phyloP scores from a whole-genome alignment of 352 stramenopile species.

The Thraustochytrium sp. region DNA sequence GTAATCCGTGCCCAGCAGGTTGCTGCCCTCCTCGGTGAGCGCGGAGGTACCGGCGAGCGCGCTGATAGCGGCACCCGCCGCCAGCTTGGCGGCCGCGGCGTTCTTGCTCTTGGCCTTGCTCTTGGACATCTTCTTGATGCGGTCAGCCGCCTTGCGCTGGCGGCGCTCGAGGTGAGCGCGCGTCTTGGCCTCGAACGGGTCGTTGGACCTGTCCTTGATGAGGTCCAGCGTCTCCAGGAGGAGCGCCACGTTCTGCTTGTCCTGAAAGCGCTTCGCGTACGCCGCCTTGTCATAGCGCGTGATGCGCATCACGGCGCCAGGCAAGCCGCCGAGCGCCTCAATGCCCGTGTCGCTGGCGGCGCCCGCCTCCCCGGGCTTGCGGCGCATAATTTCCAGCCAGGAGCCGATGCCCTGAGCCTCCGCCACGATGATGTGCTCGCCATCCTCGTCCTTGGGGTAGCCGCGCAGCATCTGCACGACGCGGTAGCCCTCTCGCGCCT shows the following conservation, averaged over 20 bases:
- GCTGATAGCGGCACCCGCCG: not conserved
- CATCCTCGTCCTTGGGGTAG: conserved; percentile 41
- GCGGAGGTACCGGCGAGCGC: not conserved
- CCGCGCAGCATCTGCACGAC: conserved; percentile 7
- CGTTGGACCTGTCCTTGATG: conserved; percentile 2
- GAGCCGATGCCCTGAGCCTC: conserved; percentile 29
- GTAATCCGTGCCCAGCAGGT: not conserved
- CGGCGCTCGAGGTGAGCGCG: not conserved
- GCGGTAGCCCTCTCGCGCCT: conserved; percentile 12
- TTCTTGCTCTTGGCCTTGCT: not conserved
- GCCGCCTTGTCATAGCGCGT: not conserved
- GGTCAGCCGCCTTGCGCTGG: not conserved
- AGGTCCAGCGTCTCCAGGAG: conserved; percentile 61
- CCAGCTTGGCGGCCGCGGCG: not conserved
- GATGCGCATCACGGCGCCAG: conserved; percentile 26
- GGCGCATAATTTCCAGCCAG: conserved; percentile 20
- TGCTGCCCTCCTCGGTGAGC: not conserved
- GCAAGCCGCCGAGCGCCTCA: conserved; percentile 25
- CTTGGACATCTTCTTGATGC: conserved; percentile 26
- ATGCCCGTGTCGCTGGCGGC: not conserved
- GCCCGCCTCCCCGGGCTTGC: not conserved
- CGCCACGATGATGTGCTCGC: conserved; percentile 40
- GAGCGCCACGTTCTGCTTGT: conserved; percentile 40
- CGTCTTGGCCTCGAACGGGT: not conserved
- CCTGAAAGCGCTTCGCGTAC: conserved; percentile 5